Conservation (phyloP, 2,329 filamentous ascomycete species). For the Samsoniella hepiali region DNA sequence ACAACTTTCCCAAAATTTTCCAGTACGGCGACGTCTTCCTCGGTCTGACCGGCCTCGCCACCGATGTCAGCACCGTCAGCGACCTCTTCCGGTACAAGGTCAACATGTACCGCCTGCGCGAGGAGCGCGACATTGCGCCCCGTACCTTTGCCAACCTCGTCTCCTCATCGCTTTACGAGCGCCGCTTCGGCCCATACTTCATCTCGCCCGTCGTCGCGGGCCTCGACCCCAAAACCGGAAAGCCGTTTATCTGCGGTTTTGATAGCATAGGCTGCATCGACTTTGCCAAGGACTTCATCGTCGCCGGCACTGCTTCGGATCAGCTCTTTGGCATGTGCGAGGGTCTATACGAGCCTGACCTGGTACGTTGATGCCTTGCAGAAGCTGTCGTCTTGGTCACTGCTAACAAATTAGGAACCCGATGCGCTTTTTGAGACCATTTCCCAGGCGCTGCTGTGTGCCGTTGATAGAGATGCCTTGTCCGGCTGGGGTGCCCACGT, state of each 20-base stretch:
- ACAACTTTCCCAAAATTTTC: conserved; percentile 99
- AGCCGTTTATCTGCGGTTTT: conserved; percentile 98
- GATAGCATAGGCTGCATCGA: conserved; percentile 99
- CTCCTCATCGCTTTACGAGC: conserved; percentile 86
- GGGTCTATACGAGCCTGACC: conserved; percentile 93
- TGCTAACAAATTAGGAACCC: conserved; percentile 56
- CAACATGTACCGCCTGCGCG: conserved; percentile 98
- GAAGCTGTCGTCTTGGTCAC: conserved; percentile 21
- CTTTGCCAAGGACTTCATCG: conserved; percentile 99
- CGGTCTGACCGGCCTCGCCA: conserved; percentile 91
- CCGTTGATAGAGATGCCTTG: conserved; percentile 92
- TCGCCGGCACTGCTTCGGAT: conserved; percentile 91
- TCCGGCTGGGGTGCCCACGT: conserved; percentile 98
- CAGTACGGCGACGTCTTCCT: conserved; percentile 94
- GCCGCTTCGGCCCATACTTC: conserved; percentile 94
- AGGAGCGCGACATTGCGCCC: conserved; percentile 94
- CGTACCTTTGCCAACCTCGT: conserved; percentile 96
- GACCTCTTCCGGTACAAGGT: conserved; percentile 99
- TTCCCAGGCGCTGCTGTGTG: conserved; percentile 91
- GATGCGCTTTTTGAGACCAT: conserved; percentile 98
- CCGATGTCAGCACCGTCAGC: conserved; percentile 89
- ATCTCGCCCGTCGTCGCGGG: conserved; percentile 92
- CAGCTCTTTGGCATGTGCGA: conserved; percentile 99
- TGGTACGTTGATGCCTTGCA: conserved; percentile 58
- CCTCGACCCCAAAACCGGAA: conserved; percentile 87